Percentiles rank a stretch among this genome's conserved stretches.
Evolutionary conservation across 495 filamentous ascomycete species (phyloP).

Genomic region (Hypoxylon perforatum): DNA sequence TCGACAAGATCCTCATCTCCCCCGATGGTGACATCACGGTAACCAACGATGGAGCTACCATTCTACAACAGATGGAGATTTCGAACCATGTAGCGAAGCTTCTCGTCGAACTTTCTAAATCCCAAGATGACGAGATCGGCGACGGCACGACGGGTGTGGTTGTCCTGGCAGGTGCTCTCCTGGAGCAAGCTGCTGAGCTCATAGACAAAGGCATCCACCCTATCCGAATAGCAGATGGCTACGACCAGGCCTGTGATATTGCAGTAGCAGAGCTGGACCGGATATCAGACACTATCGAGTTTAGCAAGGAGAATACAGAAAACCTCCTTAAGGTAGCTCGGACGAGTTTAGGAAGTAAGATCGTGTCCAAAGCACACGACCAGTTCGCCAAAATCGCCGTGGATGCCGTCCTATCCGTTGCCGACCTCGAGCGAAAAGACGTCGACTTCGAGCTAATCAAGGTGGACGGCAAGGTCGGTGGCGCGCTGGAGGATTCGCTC

Average conservation of each 20-base stretch:
- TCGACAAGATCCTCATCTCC: conserved; percentile 99
- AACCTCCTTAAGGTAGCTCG: conserved; percentile 94
- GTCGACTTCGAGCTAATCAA: conserved; percentile 99
- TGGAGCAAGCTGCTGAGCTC: conserved; percentile 97
- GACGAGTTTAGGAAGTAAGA: conserved; percentile 98
- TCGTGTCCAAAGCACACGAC: conserved; percentile 98
- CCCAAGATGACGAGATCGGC: conserved; percentile 98
- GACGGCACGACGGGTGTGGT: conserved; percentile 99
- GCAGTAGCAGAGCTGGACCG: conserved; percentile 90
- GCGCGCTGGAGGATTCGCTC: conserved; percentile 91
- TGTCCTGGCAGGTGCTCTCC: conserved; percentile 90
- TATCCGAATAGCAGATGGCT: conserved; percentile 97
- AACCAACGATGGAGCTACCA: conserved; percentile 98
- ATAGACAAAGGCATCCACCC: conserved; percentile 99
- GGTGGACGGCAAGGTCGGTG: conserved; percentile 97
- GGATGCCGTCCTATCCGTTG: conserved; percentile 95
- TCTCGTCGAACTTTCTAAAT: conserved; percentile 97
- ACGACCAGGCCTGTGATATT: conserved; percentile 96
- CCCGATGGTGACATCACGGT: conserved; percentile 99
- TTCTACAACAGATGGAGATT: conserved; percentile 98
- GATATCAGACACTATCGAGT: conserved; percentile 91
- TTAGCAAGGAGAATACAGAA: conserved; percentile 76
- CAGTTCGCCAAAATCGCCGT: conserved; percentile 98
- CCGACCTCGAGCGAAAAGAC: conserved; percentile 94
- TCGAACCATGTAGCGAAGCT: conserved; percentile 98